Percentiles rank a stretch among this genome's conserved stretches.
Evolutionary conservation across 2,329 filamentous ascomycete genomes (phyloP).

Genomic region (Sporothrix inflata): DNA sequence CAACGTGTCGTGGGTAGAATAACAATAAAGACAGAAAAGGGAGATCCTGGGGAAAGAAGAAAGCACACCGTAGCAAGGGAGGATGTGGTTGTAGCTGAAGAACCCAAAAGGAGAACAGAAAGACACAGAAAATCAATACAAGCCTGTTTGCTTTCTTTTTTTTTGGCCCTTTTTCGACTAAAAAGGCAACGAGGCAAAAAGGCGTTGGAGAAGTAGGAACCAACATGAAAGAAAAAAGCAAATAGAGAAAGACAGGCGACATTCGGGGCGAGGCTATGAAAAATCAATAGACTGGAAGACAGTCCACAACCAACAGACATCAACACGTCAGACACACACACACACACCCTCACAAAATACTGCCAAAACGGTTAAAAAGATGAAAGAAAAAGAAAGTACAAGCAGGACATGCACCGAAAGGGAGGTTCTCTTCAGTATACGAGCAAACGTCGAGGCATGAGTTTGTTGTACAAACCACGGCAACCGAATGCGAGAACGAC

Average conservation of each 20-base stretch:
- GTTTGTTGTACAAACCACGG: neutral
- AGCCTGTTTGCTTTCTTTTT: neutral
- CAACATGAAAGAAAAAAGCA: neutral
- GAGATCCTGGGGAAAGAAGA: neutral
- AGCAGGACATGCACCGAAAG: neutral
- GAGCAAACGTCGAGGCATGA: neutral
- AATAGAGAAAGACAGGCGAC: neutral
- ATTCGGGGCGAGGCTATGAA: neutral
- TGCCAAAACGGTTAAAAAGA: neutral
- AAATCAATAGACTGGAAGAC: neutral
- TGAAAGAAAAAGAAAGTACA: neutral
- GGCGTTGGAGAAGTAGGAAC: neutral
- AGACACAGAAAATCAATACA: neutral
- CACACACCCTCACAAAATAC: neutral
- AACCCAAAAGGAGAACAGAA: neutral
- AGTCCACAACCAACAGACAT: neutral
- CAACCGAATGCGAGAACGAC: slow-evolving; percentile 1
- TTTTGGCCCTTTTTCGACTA: too few species aligned
- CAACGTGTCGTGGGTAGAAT: neutral
- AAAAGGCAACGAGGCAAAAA: neutral
- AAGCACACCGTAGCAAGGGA: neutral
- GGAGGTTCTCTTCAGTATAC: neutral
- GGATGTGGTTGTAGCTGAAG: neutral
- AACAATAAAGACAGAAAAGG: neutral
- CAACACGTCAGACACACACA: neutral